phyloP scores from a whole-genome alignment of 1,139 yeast species.

The Torulaspora globosa region DNA sequence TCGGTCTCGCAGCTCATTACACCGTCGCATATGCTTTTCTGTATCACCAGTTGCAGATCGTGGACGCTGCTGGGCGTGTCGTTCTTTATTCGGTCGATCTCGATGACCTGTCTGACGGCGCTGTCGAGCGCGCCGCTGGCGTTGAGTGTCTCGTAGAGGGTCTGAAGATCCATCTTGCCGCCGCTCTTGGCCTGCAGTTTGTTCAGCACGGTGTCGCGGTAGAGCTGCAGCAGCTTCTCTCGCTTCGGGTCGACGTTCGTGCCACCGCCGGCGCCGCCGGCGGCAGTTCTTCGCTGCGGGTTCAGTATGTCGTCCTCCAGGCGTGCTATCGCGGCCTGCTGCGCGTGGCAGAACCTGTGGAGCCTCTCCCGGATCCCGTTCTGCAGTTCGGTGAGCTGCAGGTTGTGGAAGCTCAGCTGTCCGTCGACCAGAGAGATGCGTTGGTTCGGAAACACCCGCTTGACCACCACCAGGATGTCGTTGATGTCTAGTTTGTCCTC shows the following conservation, averaged over 20 bases:
- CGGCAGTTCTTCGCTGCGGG: constrained; percentile 10
- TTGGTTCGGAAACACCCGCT: constrained; percentile 31
- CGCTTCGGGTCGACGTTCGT: constrained; percentile 28
- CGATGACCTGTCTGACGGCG: constrained; percentile 23
- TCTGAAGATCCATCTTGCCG: constrained; percentile 22
- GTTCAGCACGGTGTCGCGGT: constrained; percentile 35
- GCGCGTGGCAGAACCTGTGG: constrained; percentile 19
- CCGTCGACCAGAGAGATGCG: constrained; percentile 33
- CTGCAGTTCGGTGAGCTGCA: constrained; percentile 28
- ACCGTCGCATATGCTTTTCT: constrained; percentile 32
- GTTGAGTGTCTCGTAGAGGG: constrained; percentile 19
- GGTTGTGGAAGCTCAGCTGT: constrained; percentile 32
- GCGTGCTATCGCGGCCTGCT: constrained; percentile 17
- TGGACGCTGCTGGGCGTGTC: constrained; percentile 33
- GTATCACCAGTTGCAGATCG: constrained; percentile 33
- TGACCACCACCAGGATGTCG: constrained; percentile 31
- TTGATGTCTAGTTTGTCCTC: constrained; percentile 29
- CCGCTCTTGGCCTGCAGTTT: constrained; percentile 27
- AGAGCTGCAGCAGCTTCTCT: constrained; percentile 31
- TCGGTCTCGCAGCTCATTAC: constrained; percentile 28
- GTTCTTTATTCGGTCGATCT: constrained; percentile 26
- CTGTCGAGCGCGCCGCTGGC: constrained; percentile 8
- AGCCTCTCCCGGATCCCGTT: constrained; percentile 17
- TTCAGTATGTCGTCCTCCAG: constrained; percentile 24
- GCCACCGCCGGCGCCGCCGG: constrained; percentile 1